phyloP scores from a whole-genome alignment of 225 moss, liverwort and hornwort species.

The Pseudisothecium myosuroides region DNA sequence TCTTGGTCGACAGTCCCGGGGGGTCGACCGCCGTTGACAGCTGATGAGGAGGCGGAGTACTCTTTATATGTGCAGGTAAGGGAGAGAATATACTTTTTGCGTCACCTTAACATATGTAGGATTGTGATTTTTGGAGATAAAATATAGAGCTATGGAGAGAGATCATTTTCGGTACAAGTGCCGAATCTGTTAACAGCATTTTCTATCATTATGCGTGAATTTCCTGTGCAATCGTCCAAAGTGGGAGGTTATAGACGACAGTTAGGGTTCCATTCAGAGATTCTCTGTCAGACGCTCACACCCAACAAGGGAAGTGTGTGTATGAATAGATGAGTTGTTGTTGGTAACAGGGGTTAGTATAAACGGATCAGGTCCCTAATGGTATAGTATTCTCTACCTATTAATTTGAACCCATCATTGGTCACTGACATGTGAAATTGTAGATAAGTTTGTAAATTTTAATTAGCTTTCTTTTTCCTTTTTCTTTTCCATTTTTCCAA shows the following conservation, averaged over 20 bases:
- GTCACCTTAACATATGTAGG: background rate
- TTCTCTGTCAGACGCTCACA: background rate
- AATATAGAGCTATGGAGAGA: background rate
- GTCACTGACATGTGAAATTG: background rate
- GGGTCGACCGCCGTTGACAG: conserved; percentile 45
- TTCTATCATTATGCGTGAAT: background rate
- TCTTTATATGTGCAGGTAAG: conserved; percentile 69
- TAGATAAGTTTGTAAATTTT: background rate
- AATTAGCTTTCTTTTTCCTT: background rate
- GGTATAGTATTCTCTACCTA: background rate
- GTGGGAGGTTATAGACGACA: background rate
- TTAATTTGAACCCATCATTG: background rate
- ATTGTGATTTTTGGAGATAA: background rate
- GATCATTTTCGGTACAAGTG: background rate
- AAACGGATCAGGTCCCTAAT: background rate
- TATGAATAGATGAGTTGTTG: background rate
- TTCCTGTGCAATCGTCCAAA: background rate
- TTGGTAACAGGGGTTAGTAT: background rate
- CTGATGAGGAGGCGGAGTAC: conserved; percentile 55
- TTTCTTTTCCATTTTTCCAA: background rate
- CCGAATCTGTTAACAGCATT: too few species aligned
- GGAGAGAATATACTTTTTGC: background rate
- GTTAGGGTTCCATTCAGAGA: background rate
- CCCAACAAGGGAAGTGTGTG: background rate
- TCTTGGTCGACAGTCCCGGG: conserved; percentile 44